These are phyloP conservation scores for Oryza coarctata DNA, from an alignment of 176 grass and related monocot genomes.

Conservation along the genomic window DNA sequence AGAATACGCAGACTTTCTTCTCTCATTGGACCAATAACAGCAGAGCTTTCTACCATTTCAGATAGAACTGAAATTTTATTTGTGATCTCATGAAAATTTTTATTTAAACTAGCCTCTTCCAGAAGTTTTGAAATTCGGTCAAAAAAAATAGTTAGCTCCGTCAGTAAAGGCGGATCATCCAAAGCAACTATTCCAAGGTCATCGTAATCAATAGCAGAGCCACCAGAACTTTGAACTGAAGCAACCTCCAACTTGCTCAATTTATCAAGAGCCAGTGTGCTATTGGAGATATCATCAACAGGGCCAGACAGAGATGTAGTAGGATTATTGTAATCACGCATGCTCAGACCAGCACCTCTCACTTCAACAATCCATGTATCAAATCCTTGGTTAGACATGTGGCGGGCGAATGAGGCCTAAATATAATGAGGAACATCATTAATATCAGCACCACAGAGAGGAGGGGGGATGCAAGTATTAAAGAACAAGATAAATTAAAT, in stretches of 20 bases:
- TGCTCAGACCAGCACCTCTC: constrained; percentile 73
- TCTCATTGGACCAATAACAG: constrained; percentile 56
- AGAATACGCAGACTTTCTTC: constrained; percentile 67
- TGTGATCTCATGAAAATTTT: constrained; percentile 60
- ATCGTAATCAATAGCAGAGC: constrained; percentile 28
- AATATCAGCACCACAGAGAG: neutral
- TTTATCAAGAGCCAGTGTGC: constrained; percentile 14
- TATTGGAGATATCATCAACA: constrained; percentile 17
- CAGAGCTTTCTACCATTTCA: constrained; percentile 62
- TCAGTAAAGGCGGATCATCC: constrained; percentile 66
- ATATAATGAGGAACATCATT: neutral
- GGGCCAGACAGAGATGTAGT: neutral
- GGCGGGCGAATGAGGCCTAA: constrained; percentile 80
- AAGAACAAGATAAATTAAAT: constrained; percentile 10
- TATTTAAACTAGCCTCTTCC: constrained; percentile 60
- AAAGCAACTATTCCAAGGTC: constrained; percentile 42
- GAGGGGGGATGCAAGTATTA: neutral
- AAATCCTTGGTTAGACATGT: constrained; percentile 83
- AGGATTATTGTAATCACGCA: constrained; percentile 20
- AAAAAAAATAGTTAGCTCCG: constrained; percentile 70
- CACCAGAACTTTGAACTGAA: constrained; percentile 27
- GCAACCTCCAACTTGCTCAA: neutral
- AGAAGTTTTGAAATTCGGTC: constrained; percentile 61
- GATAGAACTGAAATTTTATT: constrained; percentile 66
- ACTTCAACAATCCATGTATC: constrained; percentile 90